Percentiles rank a stretch among this genome's conserved stretches.
These are phyloP conservation scores for Fusarium chuoi DNA, from an alignment of 2,329 filamentous ascomycete genomes.

Conservation along the genomic window DNA sequence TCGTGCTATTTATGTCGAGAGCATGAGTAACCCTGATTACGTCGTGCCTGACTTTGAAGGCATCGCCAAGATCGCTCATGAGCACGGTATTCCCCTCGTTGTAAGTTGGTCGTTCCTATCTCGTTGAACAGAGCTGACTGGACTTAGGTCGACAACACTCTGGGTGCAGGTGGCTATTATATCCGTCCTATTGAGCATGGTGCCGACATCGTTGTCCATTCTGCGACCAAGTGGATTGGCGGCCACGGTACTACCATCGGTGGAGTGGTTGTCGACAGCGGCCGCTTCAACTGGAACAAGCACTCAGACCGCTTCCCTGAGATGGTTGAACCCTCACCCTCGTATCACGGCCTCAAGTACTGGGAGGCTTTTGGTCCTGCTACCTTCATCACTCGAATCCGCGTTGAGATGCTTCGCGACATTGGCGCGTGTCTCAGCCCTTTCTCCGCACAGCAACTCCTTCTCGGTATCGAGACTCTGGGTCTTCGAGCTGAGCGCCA, in stretches of 20 bases:
- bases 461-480: constrained; percentile 90
- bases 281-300: constrained; percentile 94
- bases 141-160: constrained; percentile 88
- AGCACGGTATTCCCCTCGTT: constrained; percentile 72
- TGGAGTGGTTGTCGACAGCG: constrained; percentile 86
- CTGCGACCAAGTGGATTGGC: constrained; percentile 96
- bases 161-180: constrained; percentile 92
- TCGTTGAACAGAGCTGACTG: background rate
- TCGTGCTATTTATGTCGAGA: constrained; percentile 91
- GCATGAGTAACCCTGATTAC: constrained; percentile 92
- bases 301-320: constrained; percentile 88
- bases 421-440: constrained; percentile 85
- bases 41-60: constrained; percentile 92
- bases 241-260: constrained; percentile 93
- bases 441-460: constrained; percentile 90
- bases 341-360: constrained; percentile 94
- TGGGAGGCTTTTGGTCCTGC: constrained; percentile 89
- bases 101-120: constrained; percentile 50
- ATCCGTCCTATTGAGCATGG: constrained; percentile 87
- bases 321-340: constrained; percentile 86
- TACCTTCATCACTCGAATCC: constrained; percentile 84
- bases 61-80: constrained; percentile 83
- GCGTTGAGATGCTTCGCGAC: constrained; percentile 91
- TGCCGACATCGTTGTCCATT: constrained; percentile 93
- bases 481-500: constrained; percentile 88